A percentile compares a stretch with the other conserved stretches of the same genome.
These are phyloP conservation scores for Arctium minus DNA, from an alignment of 129 eudicot species.

Conservation along the genomic window DNA sequence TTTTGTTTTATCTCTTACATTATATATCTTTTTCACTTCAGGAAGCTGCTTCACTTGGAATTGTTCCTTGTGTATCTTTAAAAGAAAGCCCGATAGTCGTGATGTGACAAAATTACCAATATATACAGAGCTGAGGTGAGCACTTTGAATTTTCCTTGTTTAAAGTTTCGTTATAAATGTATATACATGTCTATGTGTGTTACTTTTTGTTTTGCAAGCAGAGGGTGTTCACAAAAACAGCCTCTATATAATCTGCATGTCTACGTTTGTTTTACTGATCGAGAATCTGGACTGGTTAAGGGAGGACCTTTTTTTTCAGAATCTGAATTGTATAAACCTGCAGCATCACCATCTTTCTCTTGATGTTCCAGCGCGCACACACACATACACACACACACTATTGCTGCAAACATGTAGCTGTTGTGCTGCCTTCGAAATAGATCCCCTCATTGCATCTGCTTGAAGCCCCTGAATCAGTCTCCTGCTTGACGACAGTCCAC, in stretches of 20 bases:
- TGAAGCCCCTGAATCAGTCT: too few species aligned
- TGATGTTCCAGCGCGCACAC: too few species aligned
- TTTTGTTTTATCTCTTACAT: not conserved
- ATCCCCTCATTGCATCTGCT: too few species aligned
- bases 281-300: not conserved
- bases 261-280: not conserved
- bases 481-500: too few species aligned
- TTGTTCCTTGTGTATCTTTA: slow-evolving; percentile 58
- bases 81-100: slow-evolving; percentile 74
- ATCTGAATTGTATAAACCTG: too few species aligned
- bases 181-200: not conserved
- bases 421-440: too few species aligned
- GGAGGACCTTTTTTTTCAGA: not conserved
- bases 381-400: too few species aligned
- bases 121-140: slow-evolving; percentile 73
- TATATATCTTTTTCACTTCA: slow-evolving; percentile 23
- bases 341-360: too few species aligned
- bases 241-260: not conserved
- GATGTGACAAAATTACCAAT: slow-evolving; percentile 60
- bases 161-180: not conserved
- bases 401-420: too few species aligned
- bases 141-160: not conserved
- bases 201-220: not conserved
- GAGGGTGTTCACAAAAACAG: not conserved
- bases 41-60: slow-evolving; percentile 99